A percentile compares a stretch with the other conserved stretches of the same genome.
Evolutionary conservation across 495 filamentous ascomycete species (phyloP).

Genomic region (Podospora pseudocomata): DNA sequence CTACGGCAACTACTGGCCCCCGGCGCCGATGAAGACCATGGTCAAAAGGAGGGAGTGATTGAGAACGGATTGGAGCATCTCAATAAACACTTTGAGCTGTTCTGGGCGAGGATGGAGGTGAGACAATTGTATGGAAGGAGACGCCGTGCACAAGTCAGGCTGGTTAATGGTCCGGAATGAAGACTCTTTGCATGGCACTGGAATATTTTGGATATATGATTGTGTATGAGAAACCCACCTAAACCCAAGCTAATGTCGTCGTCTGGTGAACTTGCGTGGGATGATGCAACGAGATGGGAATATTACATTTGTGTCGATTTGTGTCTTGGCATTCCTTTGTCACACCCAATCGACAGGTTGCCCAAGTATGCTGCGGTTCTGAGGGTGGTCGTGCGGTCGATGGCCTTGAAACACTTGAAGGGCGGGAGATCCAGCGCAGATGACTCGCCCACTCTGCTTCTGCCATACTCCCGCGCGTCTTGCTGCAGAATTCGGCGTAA

Average conservation of each 20-base stretch:
- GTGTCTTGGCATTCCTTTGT: too few species aligned
- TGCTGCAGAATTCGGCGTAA: not conserved
- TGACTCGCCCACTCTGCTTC: not conserved
- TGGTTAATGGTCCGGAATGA: not conserved
- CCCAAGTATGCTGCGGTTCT: too few species aligned
- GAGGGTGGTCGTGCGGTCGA: not conserved
- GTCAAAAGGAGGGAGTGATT: not conserved
- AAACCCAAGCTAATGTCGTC: too few species aligned
- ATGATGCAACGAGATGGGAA: not conserved
- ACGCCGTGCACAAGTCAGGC: not conserved
- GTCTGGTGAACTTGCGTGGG: too few species aligned
- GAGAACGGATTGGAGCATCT: not conserved
- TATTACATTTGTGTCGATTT: too few species aligned
- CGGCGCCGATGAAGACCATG: not conserved
- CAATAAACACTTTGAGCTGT: not conserved
- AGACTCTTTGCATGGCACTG: not conserved
- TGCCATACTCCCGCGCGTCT: not conserved
- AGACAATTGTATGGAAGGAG: not conserved
- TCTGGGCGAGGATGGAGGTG: not conserved
- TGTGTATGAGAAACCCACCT: not conserved
- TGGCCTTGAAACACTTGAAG: not conserved
- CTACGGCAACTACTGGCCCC: not conserved
- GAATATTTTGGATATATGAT: not conserved
- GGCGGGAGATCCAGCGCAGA: not conserved
- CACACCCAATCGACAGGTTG: too few species aligned